Percentiles rank a stretch among this genome's conserved stretches.
These are phyloP conservation scores for Trypanosoma brucei DNA, from an alignment of 208 protist species.

Conservation along the genomic window DNA sequence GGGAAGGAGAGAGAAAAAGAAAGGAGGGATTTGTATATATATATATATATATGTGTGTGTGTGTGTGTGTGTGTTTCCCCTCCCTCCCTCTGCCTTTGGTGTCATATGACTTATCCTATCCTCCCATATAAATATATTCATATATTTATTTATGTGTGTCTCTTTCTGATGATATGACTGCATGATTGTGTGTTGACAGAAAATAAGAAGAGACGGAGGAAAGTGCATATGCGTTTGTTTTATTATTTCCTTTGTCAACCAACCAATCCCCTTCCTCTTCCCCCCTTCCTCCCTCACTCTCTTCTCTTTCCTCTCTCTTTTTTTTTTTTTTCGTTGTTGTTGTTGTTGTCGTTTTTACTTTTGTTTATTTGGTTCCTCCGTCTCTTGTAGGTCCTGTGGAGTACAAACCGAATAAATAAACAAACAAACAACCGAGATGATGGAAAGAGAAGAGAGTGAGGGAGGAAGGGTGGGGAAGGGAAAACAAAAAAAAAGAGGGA, in stretches of 20 bases:
- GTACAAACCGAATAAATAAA: neutral
- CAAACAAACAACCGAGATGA: neutral
- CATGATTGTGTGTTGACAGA: too few species aligned
- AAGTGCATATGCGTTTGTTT: neutral
- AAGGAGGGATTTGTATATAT: too few species aligned
- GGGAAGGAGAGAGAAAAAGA: neutral
- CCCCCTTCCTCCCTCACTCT: neutral
- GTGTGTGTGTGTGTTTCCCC: too few species aligned
- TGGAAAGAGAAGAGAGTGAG: slow-evolving; percentile 6
- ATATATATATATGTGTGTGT: too few species aligned
- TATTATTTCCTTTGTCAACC: neutral
- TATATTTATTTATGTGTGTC: too few species aligned
- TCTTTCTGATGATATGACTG: too few species aligned
- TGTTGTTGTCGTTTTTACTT: neutral
- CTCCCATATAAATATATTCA: too few species aligned
- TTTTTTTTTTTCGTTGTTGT: slow-evolving; percentile 1
- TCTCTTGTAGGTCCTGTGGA: neutral
- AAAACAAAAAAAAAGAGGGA: slow-evolving; percentile 1
- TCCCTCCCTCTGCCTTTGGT: too few species aligned
- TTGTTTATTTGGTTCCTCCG: neutral
- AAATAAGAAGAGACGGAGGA: neutral
- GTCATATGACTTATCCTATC: too few species aligned
- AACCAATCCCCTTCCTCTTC: neutral
- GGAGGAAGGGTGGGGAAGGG: neutral
- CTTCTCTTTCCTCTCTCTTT: slow-evolving; percentile 3